Conservation (phyloP, 1,284 basidiomycete genomes). For the Mixia osmundae region DNA sequence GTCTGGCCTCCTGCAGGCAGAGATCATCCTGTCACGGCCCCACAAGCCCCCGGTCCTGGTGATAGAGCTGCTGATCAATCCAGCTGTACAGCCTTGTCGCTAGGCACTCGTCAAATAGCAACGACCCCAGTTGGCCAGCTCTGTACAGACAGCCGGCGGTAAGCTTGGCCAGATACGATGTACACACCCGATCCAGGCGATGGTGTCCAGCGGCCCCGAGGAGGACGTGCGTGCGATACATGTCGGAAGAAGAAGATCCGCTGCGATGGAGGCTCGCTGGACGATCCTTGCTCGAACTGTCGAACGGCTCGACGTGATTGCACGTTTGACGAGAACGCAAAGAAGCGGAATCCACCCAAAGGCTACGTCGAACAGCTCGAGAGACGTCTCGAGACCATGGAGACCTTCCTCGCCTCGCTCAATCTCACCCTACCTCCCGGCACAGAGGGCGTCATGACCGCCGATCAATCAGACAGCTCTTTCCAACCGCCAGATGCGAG, state of each 20-base stretch:
- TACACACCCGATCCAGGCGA: too few species aligned
- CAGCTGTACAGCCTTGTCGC: too few species aligned
- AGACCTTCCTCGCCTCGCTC: constrained; percentile 39
- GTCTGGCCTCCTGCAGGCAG: too few species aligned
- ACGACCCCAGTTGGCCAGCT: too few species aligned
- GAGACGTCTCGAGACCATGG: constrained; percentile 42
- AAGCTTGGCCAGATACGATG: too few species aligned
- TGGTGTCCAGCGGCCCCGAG: too few species aligned
- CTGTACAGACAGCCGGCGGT: too few species aligned
- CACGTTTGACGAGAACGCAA: constrained; percentile 22
- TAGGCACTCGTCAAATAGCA: too few species aligned
- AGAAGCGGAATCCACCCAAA: constrained; percentile 65
- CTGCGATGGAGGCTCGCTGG: background rate
- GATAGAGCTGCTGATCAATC: too few species aligned
- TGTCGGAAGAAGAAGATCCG: constrained; percentile 1
- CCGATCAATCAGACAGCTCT: background rate
- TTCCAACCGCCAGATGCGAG: background rate
- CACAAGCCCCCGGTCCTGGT: too few species aligned
- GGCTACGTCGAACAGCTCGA: constrained; percentile 50
- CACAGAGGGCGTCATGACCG: background rate
- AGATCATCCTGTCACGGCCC: too few species aligned
- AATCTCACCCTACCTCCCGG: background rate
- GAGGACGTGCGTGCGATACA: constrained; percentile 1
- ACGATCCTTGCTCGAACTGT: background rate
- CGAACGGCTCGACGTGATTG: constrained; percentile 1